Evolutionary conservation across 345 rosid species (phyloP).

Genomic region (Salix caprea): DNA sequence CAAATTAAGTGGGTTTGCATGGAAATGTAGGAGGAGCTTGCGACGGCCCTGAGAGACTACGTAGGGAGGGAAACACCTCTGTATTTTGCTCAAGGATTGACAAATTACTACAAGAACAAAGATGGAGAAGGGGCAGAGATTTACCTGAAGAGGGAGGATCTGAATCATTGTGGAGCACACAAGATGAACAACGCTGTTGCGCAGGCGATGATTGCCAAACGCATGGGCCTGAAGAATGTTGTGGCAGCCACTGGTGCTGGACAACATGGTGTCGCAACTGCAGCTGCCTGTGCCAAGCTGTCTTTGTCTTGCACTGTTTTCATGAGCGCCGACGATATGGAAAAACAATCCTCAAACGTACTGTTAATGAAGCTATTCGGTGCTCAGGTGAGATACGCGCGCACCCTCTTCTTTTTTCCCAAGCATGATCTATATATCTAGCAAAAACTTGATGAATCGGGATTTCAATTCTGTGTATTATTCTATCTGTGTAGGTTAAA

Average conservation of each 20-base stretch:
- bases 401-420: background rate
- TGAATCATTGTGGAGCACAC: constrained; percentile 72
- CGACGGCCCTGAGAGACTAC: constrained; percentile 57
- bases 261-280: constrained; percentile 85
- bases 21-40: constrained; percentile 51
- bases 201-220: constrained; percentile 78
- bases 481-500: constrained; percentile 35
- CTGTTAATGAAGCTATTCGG: constrained; percentile 56
- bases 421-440: background rate
- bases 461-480: background rate
- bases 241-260: constrained; percentile 85
- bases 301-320: constrained; percentile 53
- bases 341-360: constrained; percentile 60
- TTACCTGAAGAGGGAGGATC: constrained; percentile 82
- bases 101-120: constrained; percentile 56
- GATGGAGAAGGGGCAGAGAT: constrained; percentile 65
- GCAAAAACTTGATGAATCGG: background rate
- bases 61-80: constrained; percentile 82
- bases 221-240: constrained; percentile 52
- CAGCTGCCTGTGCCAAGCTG: constrained; percentile 81
- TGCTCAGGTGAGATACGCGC: constrained; percentile 44
- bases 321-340: constrained; percentile 67
- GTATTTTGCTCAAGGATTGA: constrained; percentile 61
- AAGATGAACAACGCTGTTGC: constrained; percentile 84
- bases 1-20: background rate